These are phyloP conservation scores for Phytopythium aichiense DNA, from an alignment of 352 stramenopile genomes.

Conservation along the genomic window DNA sequence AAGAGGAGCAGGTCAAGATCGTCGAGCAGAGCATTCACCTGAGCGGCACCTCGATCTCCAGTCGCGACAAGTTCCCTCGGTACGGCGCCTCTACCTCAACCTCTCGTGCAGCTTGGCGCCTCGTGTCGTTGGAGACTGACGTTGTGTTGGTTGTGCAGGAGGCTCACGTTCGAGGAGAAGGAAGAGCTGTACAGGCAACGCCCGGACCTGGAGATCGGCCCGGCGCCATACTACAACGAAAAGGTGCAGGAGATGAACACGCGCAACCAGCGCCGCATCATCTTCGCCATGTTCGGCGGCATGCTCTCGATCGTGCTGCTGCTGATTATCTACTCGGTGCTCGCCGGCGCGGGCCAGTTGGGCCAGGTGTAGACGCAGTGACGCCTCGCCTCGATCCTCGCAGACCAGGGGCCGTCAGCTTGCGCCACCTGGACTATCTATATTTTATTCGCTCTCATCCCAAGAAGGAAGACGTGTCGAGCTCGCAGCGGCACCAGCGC, in stretches of 20 bases:
- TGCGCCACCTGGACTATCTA: slow-evolving; percentile 1
- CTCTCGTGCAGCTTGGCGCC: neutral
- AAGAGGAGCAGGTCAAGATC: slow-evolving; percentile 30
- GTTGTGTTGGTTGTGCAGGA: slow-evolving; percentile 20
- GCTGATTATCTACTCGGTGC: slow-evolving; percentile 66
- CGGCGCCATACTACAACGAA: slow-evolving; percentile 53
- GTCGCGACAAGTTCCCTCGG: slow-evolving; percentile 37
- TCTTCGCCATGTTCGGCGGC: slow-evolving; percentile 74
- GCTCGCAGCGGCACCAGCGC: neutral
- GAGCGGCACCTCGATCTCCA: slow-evolving; percentile 34
- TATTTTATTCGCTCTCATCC: slow-evolving; percentile 3
- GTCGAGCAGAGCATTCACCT: slow-evolving; percentile 25
- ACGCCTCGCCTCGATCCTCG: neutral
- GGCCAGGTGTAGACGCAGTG: neutral
- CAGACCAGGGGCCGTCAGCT: too few relatives aligned
- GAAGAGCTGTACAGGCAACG: slow-evolving; percentile 78
- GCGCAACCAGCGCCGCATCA: slow-evolving; percentile 57
- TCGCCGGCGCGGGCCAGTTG: slow-evolving; percentile 12
- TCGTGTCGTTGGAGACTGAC: neutral
- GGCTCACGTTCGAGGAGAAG: slow-evolving; percentile 77
- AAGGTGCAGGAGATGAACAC: slow-evolving; percentile 47
- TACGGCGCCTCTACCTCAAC: slow-evolving; percentile 12
- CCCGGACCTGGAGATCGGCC: slow-evolving; percentile 75
- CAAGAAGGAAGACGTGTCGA: neutral
- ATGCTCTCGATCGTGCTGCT: slow-evolving; percentile 64